phyloP scores from a whole-genome alignment of 1,284 basidiomycete genomes.

The Puccinia sorghi region DNA sequence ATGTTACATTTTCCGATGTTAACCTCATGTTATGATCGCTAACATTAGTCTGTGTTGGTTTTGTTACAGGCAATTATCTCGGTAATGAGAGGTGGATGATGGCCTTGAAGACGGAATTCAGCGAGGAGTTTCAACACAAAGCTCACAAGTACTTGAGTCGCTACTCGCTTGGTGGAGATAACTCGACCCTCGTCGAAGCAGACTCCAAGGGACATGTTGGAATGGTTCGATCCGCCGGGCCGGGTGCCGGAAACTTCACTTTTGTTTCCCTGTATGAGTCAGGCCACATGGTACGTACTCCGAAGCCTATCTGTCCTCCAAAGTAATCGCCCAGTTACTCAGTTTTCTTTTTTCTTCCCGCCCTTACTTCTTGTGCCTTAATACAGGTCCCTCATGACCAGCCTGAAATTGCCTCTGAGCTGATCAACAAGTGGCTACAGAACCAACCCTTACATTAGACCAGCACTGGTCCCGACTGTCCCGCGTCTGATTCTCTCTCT shows the following conservation, averaged over 20 bases:
- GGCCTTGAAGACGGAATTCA: slow-evolving; percentile 63
- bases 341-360: background rate
- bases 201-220: slow-evolving; percentile 24
- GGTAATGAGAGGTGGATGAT: slow-evolving; percentile 57
- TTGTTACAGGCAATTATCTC: slow-evolving; percentile 60
- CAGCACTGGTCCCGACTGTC: background rate
- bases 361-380: background rate
- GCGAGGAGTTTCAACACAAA: slow-evolving; percentile 64
- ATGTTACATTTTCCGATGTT: background rate
- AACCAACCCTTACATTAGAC: slow-evolving; percentile 45
- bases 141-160: slow-evolving; percentile 37
- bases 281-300: slow-evolving; percentile 44
- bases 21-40: background rate
- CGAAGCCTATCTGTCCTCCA: background rate
- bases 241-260: slow-evolving; percentile 47
- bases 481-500: no score
- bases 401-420: slow-evolving; percentile 35
- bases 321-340: background rate
- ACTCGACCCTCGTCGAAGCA: slow-evolving; percentile 5
- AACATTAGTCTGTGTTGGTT: background rate
- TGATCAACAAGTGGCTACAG: slow-evolving; percentile 43
- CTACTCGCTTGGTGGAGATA: background rate
- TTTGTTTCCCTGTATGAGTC: slow-evolving; percentile 43
- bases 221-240: slow-evolving; percentile 41
- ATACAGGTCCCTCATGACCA: slow-evolving; percentile 49